phyloP scores from a whole-genome alignment of 768 basidiomycete genomes.

The Epithele typhae region DNA sequence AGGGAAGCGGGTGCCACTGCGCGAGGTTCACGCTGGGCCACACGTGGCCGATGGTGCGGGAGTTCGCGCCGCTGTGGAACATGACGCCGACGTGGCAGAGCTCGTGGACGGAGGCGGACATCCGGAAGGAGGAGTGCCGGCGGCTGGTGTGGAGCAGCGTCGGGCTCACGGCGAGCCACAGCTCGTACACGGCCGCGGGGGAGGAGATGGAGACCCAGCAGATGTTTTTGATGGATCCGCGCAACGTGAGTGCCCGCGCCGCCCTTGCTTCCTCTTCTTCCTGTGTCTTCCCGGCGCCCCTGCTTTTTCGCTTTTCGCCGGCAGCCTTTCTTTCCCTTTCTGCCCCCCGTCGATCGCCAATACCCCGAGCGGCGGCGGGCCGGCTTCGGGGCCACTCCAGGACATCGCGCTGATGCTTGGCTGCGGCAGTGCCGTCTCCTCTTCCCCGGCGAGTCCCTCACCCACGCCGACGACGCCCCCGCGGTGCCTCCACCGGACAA shows the following conservation, averaged over 20 bases:
- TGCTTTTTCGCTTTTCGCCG: too few species aligned
- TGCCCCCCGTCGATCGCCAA: too few species aligned
- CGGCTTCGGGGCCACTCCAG: too few species aligned
- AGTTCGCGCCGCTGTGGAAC: slow-evolving; percentile 60
- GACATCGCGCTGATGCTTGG: neutral
- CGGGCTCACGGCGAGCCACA: slow-evolving; percentile 59
- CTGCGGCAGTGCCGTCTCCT: slow-evolving; percentile 56
- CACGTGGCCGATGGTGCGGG: slow-evolving; percentile 45
- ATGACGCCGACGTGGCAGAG: slow-evolving; percentile 61
- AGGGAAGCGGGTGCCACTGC: too few species aligned
- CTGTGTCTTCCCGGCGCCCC: too few species aligned
- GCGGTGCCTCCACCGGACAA: slow-evolving; percentile 34
- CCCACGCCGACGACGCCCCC: slow-evolving; percentile 9
- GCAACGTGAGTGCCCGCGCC: slow-evolving; percentile 45
- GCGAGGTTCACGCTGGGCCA: slow-evolving; percentile 44
- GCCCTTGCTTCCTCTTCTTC: neutral
- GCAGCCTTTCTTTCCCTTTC: too few species aligned
- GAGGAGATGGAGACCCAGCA: slow-evolving; percentile 15
- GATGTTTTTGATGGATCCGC: slow-evolving; percentile 51
- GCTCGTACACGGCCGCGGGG: slow-evolving; percentile 50
- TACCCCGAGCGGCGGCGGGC: too few species aligned
- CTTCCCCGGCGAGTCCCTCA: slow-evolving; percentile 68
- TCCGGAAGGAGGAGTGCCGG: slow-evolving; percentile 67
- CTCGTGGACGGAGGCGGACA: slow-evolving; percentile 45
- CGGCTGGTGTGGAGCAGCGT: slow-evolving; percentile 72